Percentiles rank a stretch among this genome's conserved stretches.
Evolutionary conservation across 148 eudicot genomes (phyloP).

Genomic region (Diospyros lotus): DNA sequence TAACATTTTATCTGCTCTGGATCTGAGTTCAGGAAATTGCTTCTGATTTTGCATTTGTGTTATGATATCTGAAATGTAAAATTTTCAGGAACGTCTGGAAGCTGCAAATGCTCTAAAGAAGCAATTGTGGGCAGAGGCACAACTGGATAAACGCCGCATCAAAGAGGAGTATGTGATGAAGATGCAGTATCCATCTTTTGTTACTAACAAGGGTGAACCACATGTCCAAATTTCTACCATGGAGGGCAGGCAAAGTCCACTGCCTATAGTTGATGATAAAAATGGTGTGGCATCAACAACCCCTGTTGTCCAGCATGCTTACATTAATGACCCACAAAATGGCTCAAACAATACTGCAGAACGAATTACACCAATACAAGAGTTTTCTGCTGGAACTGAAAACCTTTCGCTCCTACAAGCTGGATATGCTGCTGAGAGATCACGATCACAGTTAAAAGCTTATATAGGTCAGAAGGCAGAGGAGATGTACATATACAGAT

Average conservation of each 20-base stretch:
- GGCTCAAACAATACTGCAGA: slow-evolving; percentile 33
- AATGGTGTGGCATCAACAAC: slow-evolving; percentile 25
- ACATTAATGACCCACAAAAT: slow-evolving; percentile 27
- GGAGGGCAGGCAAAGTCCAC: slow-evolving; percentile 46
- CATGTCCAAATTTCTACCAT: slow-evolving; percentile 15
- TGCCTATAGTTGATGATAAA: slow-evolving; percentile 32
- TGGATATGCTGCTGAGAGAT: slow-evolving; percentile 59
- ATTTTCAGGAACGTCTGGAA: slow-evolving; percentile 81
- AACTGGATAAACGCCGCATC: slow-evolving; percentile 74
- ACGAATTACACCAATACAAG: slow-evolving; percentile 35
- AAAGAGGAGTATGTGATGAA: slow-evolving; percentile 64
- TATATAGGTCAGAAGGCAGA: slow-evolving; percentile 79
- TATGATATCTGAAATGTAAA: slow-evolving; percentile 16
- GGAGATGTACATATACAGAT: slow-evolving; percentile 78
- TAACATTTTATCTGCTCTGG: slow-evolving; percentile 2
- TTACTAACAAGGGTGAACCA: slow-evolving; percentile 43
- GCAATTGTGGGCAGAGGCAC: slow-evolving; percentile 98
- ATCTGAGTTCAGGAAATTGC: too few species aligned
- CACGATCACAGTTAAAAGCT: slow-evolving; percentile 70
- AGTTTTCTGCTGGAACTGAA: slow-evolving; percentile 38
- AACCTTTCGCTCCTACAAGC: slow-evolving; percentile 53
- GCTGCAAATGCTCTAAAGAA: slow-evolving; percentile 83
- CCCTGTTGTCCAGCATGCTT: slow-evolving; percentile 23
- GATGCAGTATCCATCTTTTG: slow-evolving; percentile 38
- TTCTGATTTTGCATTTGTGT: too few species aligned